These are phyloP conservation scores for Forsythia suspensa DNA, from an alignment of 257 asterid species.

Conservation along the genomic window DNA sequence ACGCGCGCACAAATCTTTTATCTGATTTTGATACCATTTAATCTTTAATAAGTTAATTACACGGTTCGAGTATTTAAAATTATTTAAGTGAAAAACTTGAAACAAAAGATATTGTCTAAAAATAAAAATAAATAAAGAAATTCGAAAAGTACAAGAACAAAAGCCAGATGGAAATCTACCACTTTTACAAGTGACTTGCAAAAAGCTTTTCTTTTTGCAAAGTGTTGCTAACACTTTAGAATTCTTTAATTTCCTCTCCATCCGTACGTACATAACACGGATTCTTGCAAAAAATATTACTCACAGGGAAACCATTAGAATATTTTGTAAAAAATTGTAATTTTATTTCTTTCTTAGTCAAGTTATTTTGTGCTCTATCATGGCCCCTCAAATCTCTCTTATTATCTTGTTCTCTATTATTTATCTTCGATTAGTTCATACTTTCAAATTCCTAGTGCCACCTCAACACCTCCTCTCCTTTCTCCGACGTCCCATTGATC, in stretches of 20 bases:
- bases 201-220: conserved; percentile 19
- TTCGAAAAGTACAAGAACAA: background rate
- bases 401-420: background rate
- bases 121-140: conserved; percentile 8
- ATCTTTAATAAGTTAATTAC: background rate
- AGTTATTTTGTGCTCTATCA: no score
- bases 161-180: conserved; percentile 1
- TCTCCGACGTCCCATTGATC: background rate
- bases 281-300: background rate
- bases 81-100: background rate
- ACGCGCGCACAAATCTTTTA: background rate
- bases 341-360: no score
- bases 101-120: background rate
- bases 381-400: background rate
- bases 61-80: background rate
- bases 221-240: conserved; percentile 2
- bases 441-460: background rate
- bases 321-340: no score
- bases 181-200: conserved; percentile 16
- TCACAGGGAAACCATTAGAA: background rate
- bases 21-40: background rate
- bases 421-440: background rate
- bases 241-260: background rate
- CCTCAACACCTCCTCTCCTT: background rate
- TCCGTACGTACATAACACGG: conserved; percentile 39